phyloP scores from a whole-genome alignment of 2,329 filamentous ascomycete genomes.

The Clonostachys rhizophaga region DNA sequence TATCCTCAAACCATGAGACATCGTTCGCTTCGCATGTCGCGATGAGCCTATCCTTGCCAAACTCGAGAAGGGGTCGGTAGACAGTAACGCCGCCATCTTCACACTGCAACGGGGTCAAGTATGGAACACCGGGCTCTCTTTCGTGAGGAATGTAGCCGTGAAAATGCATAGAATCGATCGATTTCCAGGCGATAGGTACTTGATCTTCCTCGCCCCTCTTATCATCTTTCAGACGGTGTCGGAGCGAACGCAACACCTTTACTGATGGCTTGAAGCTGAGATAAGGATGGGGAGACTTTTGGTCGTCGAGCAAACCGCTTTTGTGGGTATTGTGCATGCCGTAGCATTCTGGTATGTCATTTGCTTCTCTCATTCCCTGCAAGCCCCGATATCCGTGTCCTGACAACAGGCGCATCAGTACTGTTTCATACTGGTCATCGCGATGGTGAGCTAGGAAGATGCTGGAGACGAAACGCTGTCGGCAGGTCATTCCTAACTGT shows the following conservation, averaged over 20 bases:
- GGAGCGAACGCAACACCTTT: constrained; percentile 19
- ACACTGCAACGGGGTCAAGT: constrained; percentile 28
- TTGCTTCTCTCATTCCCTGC: constrained; percentile 59
- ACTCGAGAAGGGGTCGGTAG: constrained; percentile 65
- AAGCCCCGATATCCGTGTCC: constrained; percentile 69
- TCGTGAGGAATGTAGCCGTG: constrained; percentile 12
- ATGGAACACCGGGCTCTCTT: constrained; percentile 15
- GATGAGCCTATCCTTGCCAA: constrained; percentile 69
- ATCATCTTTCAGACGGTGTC: constrained; percentile 18
- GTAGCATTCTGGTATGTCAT: constrained; percentile 79
- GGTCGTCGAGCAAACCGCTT: constrained; percentile 54
- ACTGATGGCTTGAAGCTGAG: constrained; percentile 27
- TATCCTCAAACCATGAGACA: constrained; percentile 77
- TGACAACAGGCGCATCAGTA: constrained; percentile 70
- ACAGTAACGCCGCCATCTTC: constrained; percentile 64
- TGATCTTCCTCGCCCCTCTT: background rate
- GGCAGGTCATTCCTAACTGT: constrained; percentile 59
- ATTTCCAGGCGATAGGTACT: background rate
- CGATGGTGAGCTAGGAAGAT: constrained; percentile 81
- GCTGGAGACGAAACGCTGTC: constrained; percentile 41
- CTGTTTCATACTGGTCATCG: constrained; percentile 89
- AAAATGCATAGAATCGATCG: constrained; percentile 15
- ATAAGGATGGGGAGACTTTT: constrained; percentile 23
- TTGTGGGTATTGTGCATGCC: constrained; percentile 67
- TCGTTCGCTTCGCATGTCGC: constrained; percentile 66